Evolutionary conservation across 2,329 filamentous ascomycete species (phyloP), one percentile per base, ranked within the genome.

Genomic region (Nannizziopsis arthrosporioides): DNA sequence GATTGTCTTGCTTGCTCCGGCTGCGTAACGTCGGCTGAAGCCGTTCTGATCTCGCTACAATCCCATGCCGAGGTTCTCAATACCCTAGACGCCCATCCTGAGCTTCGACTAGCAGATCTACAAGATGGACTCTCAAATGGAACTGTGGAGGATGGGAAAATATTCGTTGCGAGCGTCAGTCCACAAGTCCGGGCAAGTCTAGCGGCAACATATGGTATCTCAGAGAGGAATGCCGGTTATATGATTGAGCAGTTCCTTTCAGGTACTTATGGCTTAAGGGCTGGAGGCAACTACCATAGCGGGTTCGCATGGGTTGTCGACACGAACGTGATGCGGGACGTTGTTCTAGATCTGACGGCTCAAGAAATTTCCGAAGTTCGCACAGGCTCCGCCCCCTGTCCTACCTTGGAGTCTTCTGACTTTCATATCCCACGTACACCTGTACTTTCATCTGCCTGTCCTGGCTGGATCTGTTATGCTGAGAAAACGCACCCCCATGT

Each of bases 401-500:
- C 52, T 14, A 47, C 52, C 11, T 48, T 51, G 42, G 47, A 52
- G 22, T 36, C 38, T 27, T 32, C 49, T 14, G 54, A 55, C 19
- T 59, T 55, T 35, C 37, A 61, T 27, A 48, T 55, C 34, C 64
- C 68, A 2, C 67, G 67, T 46, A 62, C 60, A 18, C 71, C 70
- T 17, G 63, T 73, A 19, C 74, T 98, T 38, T 87, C 89, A 7
- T 89, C 89, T 2, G 87, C 87, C 15, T 98, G 92, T 64, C 92
- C 92, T 0, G 92, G 92, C 6, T 98, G 93, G 89, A 90, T 98
- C 48, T 98, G 92, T 68, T 98, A 98, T 61, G 90, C 90, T 19
- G 92, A 98, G 65, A 96, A 98, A 70, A 96, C 90, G 48, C 92
- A 98, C 61, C 88, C 92, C 1, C 83, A 95, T 60, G 81, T 96